Conservation (phyloP, 331 rosid species). For the Saraca asoca region DNA sequence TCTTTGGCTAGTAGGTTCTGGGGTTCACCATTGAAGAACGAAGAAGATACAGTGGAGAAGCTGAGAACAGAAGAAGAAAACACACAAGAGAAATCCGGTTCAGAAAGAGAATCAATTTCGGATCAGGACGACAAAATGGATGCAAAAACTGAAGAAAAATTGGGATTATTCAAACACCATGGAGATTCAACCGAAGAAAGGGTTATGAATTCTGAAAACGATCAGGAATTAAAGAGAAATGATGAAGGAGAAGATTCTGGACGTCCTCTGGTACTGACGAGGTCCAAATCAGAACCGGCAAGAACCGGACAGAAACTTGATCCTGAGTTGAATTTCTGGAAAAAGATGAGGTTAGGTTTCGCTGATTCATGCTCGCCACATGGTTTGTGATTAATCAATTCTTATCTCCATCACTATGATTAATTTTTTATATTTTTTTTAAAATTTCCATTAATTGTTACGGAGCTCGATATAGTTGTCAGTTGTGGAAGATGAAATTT, state of each 20-base stretch:
- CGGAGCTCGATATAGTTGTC: conserved; percentile 28
- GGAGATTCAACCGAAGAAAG: conserved; percentile 38
- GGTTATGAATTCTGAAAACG: conserved; percentile 36
- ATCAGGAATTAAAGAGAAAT: conserved; percentile 35
- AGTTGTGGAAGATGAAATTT: too few species aligned
- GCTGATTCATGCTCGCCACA: conserved; percentile 44
- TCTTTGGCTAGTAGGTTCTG: conserved; percentile 65
- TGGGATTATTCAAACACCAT: conserved; percentile 37
- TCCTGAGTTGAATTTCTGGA: conserved; percentile 55
- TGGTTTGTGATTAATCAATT: too few species aligned
- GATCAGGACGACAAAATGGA: conserved; percentile 35
- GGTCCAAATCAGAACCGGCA: conserved; percentile 92
- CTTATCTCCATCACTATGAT: background rate
- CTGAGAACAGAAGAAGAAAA: conserved; percentile 16
- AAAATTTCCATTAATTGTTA: background rate
- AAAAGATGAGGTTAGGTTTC: conserved; percentile 51
- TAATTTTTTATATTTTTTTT: background rate
- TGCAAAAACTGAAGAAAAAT: conserved; percentile 34
- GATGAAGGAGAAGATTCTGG: conserved; percentile 36
- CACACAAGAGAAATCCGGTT: conserved; percentile 32
- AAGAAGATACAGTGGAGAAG: conserved; percentile 29
- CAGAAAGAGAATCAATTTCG: conserved; percentile 45
- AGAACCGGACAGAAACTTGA: conserved; percentile 53
- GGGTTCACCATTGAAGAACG: conserved; percentile 54
- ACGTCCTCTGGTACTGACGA: conserved; percentile 57